Percentiles rank a stretch among this genome's conserved stretches.
Conservation (phyloP, 2,329 filamentous ascomycete genomes). For the Pseudogymnoascus verrucosus region DNA sequence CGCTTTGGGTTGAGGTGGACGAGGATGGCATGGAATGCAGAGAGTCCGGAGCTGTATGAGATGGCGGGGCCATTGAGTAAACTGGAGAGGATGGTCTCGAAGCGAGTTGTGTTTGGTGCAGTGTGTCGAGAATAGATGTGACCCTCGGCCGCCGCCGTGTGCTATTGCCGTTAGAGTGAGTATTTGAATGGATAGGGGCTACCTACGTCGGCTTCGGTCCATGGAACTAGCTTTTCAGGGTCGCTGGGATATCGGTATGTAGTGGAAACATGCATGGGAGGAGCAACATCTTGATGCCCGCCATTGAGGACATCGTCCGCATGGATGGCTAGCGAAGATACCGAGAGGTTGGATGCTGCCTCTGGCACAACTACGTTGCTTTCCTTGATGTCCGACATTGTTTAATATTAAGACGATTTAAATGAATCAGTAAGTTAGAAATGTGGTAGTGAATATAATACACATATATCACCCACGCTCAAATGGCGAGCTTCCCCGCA, state of each 20-base stretch:
- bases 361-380: not conserved
- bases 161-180: conserved; percentile 2
- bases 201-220: conserved; percentile 49
- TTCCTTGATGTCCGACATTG: not conserved
- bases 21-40: conserved; percentile 81
- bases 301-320: conserved; percentile 71
- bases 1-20: conserved; percentile 76
- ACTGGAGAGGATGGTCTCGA: conserved; percentile 72
- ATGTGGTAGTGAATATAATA: not conserved
- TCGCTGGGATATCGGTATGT: conserved; percentile 77
- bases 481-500: not conserved
- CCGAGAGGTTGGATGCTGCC: conserved; percentile 27
- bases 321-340: conserved; percentile 70
- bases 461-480: not conserved
- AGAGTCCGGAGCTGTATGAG: conserved; percentile 77
- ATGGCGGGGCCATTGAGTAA: conserved; percentile 63
- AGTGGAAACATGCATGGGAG: conserved; percentile 82
- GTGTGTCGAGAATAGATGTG: conserved; percentile 80
- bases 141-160: conserved; percentile 35
- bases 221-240: conserved; percentile 52
- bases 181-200: not conserved
- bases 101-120: conserved; percentile 71
- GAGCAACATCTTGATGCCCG: conserved; percentile 67
- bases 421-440: not conserved
- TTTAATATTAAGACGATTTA: not conserved